A percentile compares a stretch with the other conserved stretches of the same genome.
Evolutionary conservation across 2,329 filamentous ascomycete genomes (phyloP).

Genomic region (Cytospora piceicola): DNA sequence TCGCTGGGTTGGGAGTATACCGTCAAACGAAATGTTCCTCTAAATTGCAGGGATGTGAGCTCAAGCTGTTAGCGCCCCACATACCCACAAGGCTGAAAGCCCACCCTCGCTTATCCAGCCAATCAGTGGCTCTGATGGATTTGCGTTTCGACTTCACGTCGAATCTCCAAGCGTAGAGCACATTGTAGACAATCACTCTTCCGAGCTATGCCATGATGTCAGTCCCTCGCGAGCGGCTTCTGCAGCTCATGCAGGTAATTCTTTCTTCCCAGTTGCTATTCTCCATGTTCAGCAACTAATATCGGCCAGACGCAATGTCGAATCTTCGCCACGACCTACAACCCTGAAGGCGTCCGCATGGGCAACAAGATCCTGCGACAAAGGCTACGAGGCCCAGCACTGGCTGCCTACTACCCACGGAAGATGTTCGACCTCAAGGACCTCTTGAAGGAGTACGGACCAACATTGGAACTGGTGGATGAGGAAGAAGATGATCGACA

Average conservation of each 20-base stretch:
- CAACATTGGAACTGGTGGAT: constrained; percentile 70
- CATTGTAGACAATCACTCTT: constrained; percentile 19
- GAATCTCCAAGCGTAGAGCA: constrained; percentile 4
- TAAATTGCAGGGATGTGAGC: background rate
- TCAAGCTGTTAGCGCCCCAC: background rate
- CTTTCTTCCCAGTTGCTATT: background rate
- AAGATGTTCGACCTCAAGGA: constrained; percentile 73
- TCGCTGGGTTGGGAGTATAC: too few species aligned
- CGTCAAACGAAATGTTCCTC: background rate
- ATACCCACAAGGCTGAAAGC: constrained; percentile 23
- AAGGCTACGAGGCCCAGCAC: constrained; percentile 78
- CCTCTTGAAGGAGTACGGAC: constrained; percentile 69
- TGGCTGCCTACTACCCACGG: constrained; percentile 88
- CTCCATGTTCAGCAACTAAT: constrained; percentile 23
- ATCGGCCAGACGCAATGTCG: constrained; percentile 76
- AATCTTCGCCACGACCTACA: constrained; percentile 89
- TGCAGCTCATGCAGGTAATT: constrained; percentile 79
- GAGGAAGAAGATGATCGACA: constrained; percentile 79
- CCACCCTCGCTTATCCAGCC: constrained; percentile 33
- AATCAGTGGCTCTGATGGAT: constrained; percentile 19
- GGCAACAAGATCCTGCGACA: constrained; percentile 94
- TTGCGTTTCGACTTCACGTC: constrained; percentile 28
- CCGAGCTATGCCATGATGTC: constrained; percentile 55
- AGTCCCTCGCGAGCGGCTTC: constrained; percentile 63
- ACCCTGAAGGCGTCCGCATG: constrained; percentile 78